Conservation (phyloP, 768 basidiomycete species). For the Amanita polypyramis region DNA sequence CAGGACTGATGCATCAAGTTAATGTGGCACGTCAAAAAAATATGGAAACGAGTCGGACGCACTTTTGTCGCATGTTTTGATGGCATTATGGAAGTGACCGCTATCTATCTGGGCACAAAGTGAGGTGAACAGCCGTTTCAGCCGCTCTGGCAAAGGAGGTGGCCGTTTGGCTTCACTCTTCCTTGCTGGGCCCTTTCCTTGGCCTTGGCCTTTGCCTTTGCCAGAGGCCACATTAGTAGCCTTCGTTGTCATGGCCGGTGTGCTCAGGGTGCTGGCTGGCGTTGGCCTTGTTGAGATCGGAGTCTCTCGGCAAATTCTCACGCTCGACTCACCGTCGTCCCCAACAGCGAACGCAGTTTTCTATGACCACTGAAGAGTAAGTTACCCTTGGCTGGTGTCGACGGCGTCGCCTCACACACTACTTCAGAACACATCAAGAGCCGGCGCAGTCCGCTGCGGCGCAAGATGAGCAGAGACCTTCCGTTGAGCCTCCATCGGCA, state of each 20-base stretch:
- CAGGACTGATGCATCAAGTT: conserved; percentile 41
- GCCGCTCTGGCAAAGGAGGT: conserved; percentile 22
- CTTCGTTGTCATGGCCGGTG: conserved; percentile 14
- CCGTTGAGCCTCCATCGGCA: conserved; percentile 34
- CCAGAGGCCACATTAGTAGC: conserved; percentile 5
- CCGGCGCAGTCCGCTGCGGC: conserved; percentile 16
- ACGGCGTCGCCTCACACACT: background rate
- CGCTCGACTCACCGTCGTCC: conserved; percentile 17
- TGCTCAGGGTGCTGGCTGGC: no score
- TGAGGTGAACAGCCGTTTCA: conserved; percentile 62
- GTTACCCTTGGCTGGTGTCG: conserved; percentile 9
- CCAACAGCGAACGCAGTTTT: conserved; percentile 12
- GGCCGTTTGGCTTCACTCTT: conserved; percentile 22
- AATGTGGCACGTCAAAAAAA: background rate
- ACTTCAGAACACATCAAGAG: conserved; percentile 19
- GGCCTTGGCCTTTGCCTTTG: conserved; percentile 7
- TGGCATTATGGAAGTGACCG: conserved; percentile 75
- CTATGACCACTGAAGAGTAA: conserved; percentile 47
- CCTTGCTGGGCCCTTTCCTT: conserved; percentile 13
- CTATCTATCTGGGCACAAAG: conserved; percentile 84
- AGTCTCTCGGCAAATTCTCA: conserved; percentile 20
- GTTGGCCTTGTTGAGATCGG: background rate
- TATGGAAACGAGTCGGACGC: conserved; percentile 19
- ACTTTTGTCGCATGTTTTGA: conserved; percentile 93
- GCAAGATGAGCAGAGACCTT: conserved; percentile 23